Conservation (phyloP, 2,329 filamentous ascomycete species). For the Microdochium bolleyi region DNA sequence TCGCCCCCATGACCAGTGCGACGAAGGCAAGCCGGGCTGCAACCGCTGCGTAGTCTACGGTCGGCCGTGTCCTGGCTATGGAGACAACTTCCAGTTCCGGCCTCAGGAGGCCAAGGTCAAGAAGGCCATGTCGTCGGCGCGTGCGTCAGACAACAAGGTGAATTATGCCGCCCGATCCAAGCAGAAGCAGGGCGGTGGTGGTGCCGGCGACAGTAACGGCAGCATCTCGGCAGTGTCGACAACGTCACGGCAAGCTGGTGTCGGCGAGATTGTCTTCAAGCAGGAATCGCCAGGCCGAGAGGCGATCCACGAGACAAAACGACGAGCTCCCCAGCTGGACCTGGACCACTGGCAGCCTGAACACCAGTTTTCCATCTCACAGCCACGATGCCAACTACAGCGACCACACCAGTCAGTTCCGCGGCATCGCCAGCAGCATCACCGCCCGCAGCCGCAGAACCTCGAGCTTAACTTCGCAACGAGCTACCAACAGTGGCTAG, state of each 20-base stretch:
- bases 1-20: slow-evolving; percentile 13
- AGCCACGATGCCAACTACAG: not conserved
- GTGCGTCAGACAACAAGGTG: not conserved
- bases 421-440: not conserved
- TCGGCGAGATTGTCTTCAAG: not conserved
- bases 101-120: slow-evolving; percentile 1
- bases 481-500: not conserved
- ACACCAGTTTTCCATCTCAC: not conserved
- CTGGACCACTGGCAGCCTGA: not conserved
- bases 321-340: not conserved
- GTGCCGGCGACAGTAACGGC: not conserved
- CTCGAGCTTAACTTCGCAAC: not conserved
- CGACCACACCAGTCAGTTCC: not conserved
- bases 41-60: slow-evolving; percentile 20
- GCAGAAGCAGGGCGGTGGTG: not conserved
- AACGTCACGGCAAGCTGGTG: not conserved
- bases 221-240: not conserved
- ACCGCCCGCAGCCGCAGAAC: not conserved
- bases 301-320: too few relatives aligned
- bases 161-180: not conserved
- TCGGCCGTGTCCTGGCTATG: slow-evolving; percentile 23
- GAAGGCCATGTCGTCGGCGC: not conserved
- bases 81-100: slow-evolving; percentile 25
- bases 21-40: slow-evolving; percentile 22
- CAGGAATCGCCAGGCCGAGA: not conserved